A percentile compares a stretch with the other conserved stretches of the same genome.
These are phyloP conservation scores for Leucaena leucocephala DNA, from an alignment of 306 rosid genomes.

Conservation along the genomic window DNA sequence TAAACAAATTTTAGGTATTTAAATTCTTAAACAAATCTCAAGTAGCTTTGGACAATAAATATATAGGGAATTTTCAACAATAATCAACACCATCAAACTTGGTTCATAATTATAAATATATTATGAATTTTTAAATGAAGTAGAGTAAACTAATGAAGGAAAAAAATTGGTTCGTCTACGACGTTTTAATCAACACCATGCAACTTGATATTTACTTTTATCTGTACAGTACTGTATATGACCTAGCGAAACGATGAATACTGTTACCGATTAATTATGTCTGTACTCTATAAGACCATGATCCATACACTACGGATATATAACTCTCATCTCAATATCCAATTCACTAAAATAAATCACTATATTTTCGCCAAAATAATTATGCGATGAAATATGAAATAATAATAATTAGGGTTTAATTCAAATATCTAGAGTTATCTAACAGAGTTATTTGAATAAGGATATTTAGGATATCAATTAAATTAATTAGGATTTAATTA, in stretches of 20 bases:
- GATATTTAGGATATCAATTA: no score
- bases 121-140: neutral
- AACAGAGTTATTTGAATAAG: no score
- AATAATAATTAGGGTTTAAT: no score
- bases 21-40: no score
- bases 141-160: neutral
- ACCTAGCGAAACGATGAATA: neutral
- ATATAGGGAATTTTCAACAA: no score
- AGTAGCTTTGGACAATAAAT: no score
- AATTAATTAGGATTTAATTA: no score
- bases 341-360: neutral
- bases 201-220: neutral
- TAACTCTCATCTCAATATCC: neutral
- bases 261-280: neutral
- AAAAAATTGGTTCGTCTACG: neutral
- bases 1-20: no score
- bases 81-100: no score
- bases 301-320: neutral
- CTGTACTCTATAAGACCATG: constrained; percentile 1
- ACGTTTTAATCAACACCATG: neutral
- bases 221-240: neutral
- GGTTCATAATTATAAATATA: neutral
- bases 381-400: no score
- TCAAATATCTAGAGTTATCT: no score
- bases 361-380: neutral